phyloP scores from a whole-genome alignment of 345 rosid genomes.

The Rubroshorea leprosula region DNA sequence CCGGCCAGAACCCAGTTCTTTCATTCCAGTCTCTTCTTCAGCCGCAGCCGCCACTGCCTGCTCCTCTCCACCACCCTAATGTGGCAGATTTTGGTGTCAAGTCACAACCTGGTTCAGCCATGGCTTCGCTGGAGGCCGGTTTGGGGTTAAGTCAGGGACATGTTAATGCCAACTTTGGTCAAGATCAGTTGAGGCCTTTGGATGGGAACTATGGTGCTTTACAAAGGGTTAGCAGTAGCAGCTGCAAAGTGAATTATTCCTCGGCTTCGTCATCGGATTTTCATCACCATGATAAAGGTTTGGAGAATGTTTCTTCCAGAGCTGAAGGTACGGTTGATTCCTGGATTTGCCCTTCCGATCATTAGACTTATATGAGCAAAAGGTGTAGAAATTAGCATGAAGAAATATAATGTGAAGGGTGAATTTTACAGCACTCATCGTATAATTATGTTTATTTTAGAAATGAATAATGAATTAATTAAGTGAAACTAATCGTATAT shows the following conservation, averaged over 20 bases:
- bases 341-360: slow-evolving; percentile 70
- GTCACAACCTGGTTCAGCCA: slow-evolving; percentile 19
- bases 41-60: slow-evolving; percentile 18
- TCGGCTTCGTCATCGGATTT: slow-evolving; percentile 47
- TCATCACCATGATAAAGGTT: slow-evolving; percentile 38
- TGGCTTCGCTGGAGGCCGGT: slow-evolving; percentile 26
- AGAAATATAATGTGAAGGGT: not conserved
- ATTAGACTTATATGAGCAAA: slow-evolving; percentile 4
- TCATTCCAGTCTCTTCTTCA: slow-evolving; percentile 33
- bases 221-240: slow-evolving; percentile 23
- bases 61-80: slow-evolving; percentile 11
- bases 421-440: too few relatives aligned
- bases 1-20: slow-evolving; percentile 19
- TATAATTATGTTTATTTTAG: too few relatives aligned
- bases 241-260: slow-evolving; percentile 35
- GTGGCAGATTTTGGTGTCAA: slow-evolving; percentile 19
- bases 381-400: not conserved
- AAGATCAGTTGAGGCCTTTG: slow-evolving; percentile 24
- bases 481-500: too few relatives aligned
- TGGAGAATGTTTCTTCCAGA: slow-evolving; percentile 42
- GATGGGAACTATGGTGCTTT: slow-evolving; percentile 22
- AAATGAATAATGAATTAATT: too few relatives aligned
- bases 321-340: slow-evolving; percentile 54
- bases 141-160: slow-evolving; percentile 23
- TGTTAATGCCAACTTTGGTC: slow-evolving; percentile 22